A percentile compares a stretch with the other conserved stretches of the same genome.
These are phyloP conservation scores for Ogataea hybrid DNA, from an alignment of 1,139 yeast genomes.

Conservation along the genomic window DNA sequence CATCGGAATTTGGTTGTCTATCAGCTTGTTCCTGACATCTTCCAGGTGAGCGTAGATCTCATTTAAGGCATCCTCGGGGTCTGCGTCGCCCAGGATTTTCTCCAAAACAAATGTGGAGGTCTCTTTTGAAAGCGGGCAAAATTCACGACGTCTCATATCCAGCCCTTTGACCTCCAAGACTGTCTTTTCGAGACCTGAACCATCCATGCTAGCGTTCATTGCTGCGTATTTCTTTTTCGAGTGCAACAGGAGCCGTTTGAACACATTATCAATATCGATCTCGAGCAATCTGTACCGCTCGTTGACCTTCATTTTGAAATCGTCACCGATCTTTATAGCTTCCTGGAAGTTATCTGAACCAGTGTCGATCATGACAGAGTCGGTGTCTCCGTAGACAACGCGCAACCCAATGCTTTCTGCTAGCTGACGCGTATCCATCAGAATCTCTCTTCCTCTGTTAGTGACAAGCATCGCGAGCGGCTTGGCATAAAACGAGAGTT, in stretches of 20 bases:
- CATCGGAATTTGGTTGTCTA: constrained; percentile 57
- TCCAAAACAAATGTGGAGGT: constrained; percentile 74
- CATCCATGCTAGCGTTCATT: constrained; percentile 46
- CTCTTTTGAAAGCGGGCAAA: constrained; percentile 88
- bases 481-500: constrained; percentile 93
- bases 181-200: constrained; percentile 49
- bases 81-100: constrained; percentile 68
- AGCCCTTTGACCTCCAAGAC: constrained; percentile 89
- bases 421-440: constrained; percentile 88
- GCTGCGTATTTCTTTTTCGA: constrained; percentile 99
- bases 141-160: constrained; percentile 97
- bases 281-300: constrained; percentile 85
- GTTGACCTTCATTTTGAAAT: constrained; percentile 81
- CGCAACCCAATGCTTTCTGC: constrained; percentile 82
- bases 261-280: constrained; percentile 93
- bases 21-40: constrained; percentile 55
- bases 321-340: constrained; percentile 80
- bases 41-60: constrained; percentile 75
- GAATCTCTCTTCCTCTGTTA: constrained; percentile 91
- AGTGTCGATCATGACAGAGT: constrained; percentile 98
- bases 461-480: constrained; percentile 97
- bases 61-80: constrained; percentile 73
- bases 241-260: constrained; percentile 78
- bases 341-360: constrained; percentile 67
- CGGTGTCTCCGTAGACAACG: constrained; percentile 98